phyloP scores from a whole-genome alignment of 495 filamentous ascomycete species.

The Aspergillus hancockii region DNA sequence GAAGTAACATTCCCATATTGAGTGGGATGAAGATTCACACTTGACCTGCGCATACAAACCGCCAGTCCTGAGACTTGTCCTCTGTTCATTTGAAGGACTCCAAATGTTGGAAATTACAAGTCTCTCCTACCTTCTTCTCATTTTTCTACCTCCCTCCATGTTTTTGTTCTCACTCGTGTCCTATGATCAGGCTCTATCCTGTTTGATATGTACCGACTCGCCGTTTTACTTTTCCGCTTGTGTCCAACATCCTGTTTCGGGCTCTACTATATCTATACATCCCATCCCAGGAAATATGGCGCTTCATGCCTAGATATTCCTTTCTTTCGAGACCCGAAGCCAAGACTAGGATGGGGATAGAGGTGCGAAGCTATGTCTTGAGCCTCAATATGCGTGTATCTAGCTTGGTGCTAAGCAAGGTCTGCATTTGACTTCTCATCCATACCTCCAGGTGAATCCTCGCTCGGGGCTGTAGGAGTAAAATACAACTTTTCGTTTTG shows the following conservation, averaged over 20 bases:
- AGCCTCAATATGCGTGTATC: not conserved
- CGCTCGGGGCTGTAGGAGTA: not conserved
- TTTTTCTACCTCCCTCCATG: conserved; percentile 11
- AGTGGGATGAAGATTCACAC: conserved; percentile 4
- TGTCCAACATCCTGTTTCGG: conserved; percentile 2
- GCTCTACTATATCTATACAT: conserved; percentile 4
- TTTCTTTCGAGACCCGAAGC: not conserved
- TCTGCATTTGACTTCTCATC: not conserved
- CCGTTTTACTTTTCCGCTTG: not conserved
- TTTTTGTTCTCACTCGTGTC: not conserved
- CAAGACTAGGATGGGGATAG: not conserved
- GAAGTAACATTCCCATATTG: conserved; percentile 16
- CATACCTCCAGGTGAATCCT: not conserved
- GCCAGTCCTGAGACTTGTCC: not conserved
- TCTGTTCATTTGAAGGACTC: not conserved
- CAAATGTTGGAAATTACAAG: not conserved
- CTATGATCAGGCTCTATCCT: not conserved
- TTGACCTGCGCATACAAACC: not conserved
- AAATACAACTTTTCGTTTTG: not conserved
- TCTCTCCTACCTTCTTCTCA: conserved; percentile 10
- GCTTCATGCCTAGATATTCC: not conserved
- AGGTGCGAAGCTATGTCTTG: not conserved
- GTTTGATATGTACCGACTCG: not conserved
- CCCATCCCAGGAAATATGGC: not conserved
- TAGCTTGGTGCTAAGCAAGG: not conserved